Evolutionary conservation across 352 stramenopile genomes (phyloP), one percentile per base, ranked within the genome.

Genomic region (Pythium coloratum): DNA sequence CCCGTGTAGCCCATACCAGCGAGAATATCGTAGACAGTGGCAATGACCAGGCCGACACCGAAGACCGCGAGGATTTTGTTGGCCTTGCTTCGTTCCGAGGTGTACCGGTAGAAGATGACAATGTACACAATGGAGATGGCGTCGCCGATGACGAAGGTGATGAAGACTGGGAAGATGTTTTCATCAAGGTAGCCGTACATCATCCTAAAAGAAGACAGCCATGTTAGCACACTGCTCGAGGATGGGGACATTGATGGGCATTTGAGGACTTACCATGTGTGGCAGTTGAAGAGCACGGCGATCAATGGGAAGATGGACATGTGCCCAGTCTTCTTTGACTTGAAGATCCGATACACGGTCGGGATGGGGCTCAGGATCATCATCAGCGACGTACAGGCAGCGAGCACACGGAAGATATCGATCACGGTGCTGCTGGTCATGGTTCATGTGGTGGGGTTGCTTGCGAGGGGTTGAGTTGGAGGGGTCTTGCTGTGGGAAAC

Each of bases 311-410:
- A 74, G 24, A 89, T 78, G 46, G 80, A 89, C 53, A 73, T 78
- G 62, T 76, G 70, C 4, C 77, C 80, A 3, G 75, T 76, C 26
- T 80, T 69, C 40, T 78, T 67, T 38, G 78, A 73, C 64, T 81
- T 75, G 63, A 73, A 55, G 55, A 82, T 74, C 0, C 66, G 70
- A 20, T 71, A 71, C 30, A 86, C 75, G 0, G 74, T 64, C n/a
- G 76, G 70, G 16, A 78, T 73, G 6, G 78, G 80, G 38, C 80
- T 89, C 13, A 81, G 56, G 69, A 85, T 80, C 75, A 86, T 89
- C 55, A 76, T 67, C 0, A 70, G 53, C 47, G 75, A 73, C 2
- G 70, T 77, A 50, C 72, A 76, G 20, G 77, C 69, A 5, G 77
- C 70, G 54, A 82, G 58, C 24, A 75, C 67, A 38, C 73, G 69